phyloP scores from a whole-genome alignment of 495 filamentous ascomycete genomes.

The Talaromyces thailandensis region DNA sequence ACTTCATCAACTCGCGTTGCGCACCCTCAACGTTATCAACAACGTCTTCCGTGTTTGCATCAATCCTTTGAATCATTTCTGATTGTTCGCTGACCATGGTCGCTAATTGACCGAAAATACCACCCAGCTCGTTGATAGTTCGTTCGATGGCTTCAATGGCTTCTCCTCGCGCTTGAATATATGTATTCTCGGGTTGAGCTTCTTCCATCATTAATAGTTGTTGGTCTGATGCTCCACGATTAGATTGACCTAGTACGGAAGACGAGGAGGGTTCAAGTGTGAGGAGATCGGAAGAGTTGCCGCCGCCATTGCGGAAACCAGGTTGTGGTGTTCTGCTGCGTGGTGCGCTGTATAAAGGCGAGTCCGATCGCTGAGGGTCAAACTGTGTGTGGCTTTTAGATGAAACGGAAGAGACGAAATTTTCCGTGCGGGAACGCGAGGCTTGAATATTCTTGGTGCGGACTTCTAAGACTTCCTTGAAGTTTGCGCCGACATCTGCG shows the following conservation, averaged over 20 bases:
- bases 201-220: conserved; percentile 95
- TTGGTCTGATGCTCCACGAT: conserved; percentile 60
- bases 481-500: conserved; percentile 85
- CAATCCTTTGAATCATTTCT: conserved; percentile 87
- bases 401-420: conserved; percentile 86
- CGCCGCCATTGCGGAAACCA: conserved; percentile 34
- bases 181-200: conserved; percentile 72
- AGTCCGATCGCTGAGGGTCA: conserved; percentile 50
- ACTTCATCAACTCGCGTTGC: conserved; percentile 87
- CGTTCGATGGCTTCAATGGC: conserved; percentile 95
- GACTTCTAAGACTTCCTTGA: conserved; percentile 95
- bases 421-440: conserved; percentile 81
- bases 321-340: conserved; percentile 55
- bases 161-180: conserved; percentile 88
- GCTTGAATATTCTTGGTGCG: conserved; percentile 98
- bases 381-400: conserved; percentile 63
- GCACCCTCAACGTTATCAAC: conserved; percentile 96
- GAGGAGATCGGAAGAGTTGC: conserved; percentile 59
- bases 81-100: conserved; percentile 96
- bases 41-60: conserved; percentile 92
- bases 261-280: conserved; percentile 70
- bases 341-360: conserved; percentile 82
- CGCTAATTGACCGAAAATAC: conserved; percentile 94
- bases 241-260: conserved; percentile 37
- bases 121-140: conserved; percentile 87